A percentile compares a stretch with the other conserved stretches of the same genome.
phyloP scores from a whole-genome alignment of 2,329 filamentous ascomycete species.

The Biscogniauxia sp. region DNA sequence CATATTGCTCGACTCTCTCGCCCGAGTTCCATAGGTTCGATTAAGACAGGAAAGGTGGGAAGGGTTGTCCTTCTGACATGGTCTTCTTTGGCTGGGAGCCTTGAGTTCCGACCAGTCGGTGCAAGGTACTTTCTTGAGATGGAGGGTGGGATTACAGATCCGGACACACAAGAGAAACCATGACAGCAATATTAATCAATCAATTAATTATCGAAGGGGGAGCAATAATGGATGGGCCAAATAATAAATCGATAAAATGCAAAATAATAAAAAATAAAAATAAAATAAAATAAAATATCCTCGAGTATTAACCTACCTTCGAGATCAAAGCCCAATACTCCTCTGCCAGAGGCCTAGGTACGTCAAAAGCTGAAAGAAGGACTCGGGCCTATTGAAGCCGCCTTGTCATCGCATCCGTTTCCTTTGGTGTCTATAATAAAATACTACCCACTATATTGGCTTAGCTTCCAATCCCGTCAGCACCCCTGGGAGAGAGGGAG shows the following conservation, averaged over 20 bases:
- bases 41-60: conserved; percentile 7
- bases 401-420: neutral
- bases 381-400: neutral
- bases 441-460: neutral
- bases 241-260: neutral
- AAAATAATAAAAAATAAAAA: neutral
- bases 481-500: no score
- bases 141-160: conserved; percentile 4
- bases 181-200: neutral
- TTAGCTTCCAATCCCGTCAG: neutral
- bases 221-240: neutral
- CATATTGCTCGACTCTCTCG: conserved; percentile 5
- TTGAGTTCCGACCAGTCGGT: conserved; percentile 19
- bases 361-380: neutral
- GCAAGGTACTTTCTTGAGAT: conserved; percentile 10
- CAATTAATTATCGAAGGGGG: neutral
- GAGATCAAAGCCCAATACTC: neutral
- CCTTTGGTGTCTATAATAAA: neutral
- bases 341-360: neutral
- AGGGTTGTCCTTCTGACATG: conserved; percentile 17
- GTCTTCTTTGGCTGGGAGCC: conserved; percentile 10
- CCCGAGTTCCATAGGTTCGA: conserved; percentile 8
- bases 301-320: neutral
- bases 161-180: neutral
- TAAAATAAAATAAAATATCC: neutral